Evolutionary conservation across 768 basidiomycete species (phyloP).

Genomic region (Tylopilus plumbeoviolaceoides): DNA sequence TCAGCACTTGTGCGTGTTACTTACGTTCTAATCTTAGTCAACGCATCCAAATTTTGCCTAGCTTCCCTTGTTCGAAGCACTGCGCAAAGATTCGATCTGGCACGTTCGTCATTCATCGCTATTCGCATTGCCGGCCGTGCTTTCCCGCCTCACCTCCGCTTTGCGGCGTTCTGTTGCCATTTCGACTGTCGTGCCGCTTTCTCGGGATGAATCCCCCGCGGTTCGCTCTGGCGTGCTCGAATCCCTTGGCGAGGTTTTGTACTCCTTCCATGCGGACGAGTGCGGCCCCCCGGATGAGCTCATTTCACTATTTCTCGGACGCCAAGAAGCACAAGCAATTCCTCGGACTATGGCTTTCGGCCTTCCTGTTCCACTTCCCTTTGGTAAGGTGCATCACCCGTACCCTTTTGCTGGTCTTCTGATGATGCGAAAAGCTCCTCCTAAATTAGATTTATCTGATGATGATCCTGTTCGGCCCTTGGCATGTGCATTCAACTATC

Average conservation of each 20-base stretch:
- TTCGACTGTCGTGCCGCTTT: conserved; percentile 58
- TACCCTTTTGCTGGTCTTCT: background rate
- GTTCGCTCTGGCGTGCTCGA: conserved; percentile 83
- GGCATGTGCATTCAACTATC: conserved; percentile 87
- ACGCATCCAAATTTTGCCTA: conserved; percentile 29
- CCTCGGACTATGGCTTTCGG: conserved; percentile 24
- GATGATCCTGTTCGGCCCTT: conserved; percentile 69
- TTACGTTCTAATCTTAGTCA: conserved; percentile 3
- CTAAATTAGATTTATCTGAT: conserved; percentile 43
- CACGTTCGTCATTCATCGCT: conserved; percentile 87
- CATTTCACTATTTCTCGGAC: conserved; percentile 71
- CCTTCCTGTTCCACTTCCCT: conserved; percentile 5
- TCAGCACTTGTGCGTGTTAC: conserved; percentile 51
- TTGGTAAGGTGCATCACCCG: conserved; percentile 16
- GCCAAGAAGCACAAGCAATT: conserved; percentile 39
- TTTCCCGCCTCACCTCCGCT: conserved; percentile 56
- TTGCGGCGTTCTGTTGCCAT: conserved; percentile 64
- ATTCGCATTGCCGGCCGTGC: conserved; percentile 78
- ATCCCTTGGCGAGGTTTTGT: conserved; percentile 83
- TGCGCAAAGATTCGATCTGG: conserved; percentile 66
- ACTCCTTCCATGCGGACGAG: conserved; percentile 65
- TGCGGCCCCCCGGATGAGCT: conserved; percentile 71
- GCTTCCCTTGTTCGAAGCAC: conserved; percentile 75
- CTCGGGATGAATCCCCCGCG: conserved; percentile 55
- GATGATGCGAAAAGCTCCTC: conserved; percentile 13